A percentile compares a stretch with the other conserved stretches of the same genome.
phyloP scores from a whole-genome alignment of 208 protist genomes.

The Trichomonas tenax region DNA sequence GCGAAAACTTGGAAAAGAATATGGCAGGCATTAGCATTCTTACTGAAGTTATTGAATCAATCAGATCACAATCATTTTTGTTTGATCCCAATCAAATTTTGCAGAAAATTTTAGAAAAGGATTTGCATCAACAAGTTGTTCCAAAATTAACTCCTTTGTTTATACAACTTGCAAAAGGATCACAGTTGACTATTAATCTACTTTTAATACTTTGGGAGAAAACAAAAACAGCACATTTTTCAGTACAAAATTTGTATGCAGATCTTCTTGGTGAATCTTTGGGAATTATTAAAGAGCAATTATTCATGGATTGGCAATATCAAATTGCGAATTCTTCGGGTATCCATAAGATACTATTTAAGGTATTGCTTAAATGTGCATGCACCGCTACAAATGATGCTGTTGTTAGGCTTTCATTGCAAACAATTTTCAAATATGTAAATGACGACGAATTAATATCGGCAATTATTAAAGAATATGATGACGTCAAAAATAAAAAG shows the following conservation, averaged over 20 bases:
- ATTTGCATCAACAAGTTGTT: neutral
- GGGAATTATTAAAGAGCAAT: neutral
- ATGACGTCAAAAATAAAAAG: neutral
- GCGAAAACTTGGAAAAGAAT: neutral
- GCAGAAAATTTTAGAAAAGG: neutral
- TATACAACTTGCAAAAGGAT: neutral
- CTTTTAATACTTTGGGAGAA: neutral
- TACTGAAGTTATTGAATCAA: neutral
- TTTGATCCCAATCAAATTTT: neutral
- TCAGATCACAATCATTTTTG: neutral
- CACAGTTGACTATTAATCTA: neutral
- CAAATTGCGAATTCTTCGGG: neutral
- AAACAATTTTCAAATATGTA: neutral
- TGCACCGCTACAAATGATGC: neutral
- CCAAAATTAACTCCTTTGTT: neutral
- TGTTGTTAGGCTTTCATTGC: neutral
- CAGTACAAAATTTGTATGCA: neutral
- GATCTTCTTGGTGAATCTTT: neutral
- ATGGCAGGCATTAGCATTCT: neutral
- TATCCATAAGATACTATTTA: neutral
- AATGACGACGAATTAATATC: neutral
- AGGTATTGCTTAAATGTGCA: neutral
- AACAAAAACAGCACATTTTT: neutral
- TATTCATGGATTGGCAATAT: neutral
- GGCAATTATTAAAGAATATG: neutral